Percentiles rank a stretch among this genome's conserved stretches.
Conservation (phyloP, 2,329 filamentous ascomycete genomes). For the Aspergillus sp. region DNA sequence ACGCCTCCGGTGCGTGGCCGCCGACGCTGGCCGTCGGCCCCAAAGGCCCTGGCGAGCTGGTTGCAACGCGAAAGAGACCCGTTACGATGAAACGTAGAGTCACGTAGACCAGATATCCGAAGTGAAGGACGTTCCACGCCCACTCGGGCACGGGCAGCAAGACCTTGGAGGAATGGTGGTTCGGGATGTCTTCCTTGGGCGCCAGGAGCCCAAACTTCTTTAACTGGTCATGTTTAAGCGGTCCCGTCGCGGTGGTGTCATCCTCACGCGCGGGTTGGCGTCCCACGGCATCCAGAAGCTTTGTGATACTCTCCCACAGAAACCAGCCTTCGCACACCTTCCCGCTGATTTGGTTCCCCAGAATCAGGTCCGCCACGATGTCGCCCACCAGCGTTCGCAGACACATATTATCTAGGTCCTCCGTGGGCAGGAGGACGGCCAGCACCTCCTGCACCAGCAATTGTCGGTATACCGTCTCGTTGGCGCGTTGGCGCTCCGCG, state of each 20-base stretch:
- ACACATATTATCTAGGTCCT: slow-evolving; percentile 86
- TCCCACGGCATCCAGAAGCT: slow-evolving; percentile 57
- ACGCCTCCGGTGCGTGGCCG: slow-evolving; percentile 28
- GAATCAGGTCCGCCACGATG: slow-evolving; percentile 84
- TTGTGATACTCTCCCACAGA: slow-evolving; percentile 79
- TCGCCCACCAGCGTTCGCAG: slow-evolving; percentile 80
- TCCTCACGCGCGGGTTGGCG: slow-evolving; percentile 18
- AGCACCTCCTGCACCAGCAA: slow-evolving; percentile 81
- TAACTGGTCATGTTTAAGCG: slow-evolving; percentile 44
- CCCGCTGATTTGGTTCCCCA: slow-evolving; percentile 77
- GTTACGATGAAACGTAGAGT: slow-evolving; percentile 65
- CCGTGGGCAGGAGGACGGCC: slow-evolving; percentile 81
- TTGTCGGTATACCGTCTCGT: slow-evolving; percentile 82
- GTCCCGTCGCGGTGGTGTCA: slow-evolving; percentile 30
- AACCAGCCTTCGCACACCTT: slow-evolving; percentile 86
- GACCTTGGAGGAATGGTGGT: slow-evolving; percentile 25
- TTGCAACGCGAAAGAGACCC: slow-evolving; percentile 66
- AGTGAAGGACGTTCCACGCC: slow-evolving; percentile 55
- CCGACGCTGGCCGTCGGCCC: slow-evolving; percentile 24
- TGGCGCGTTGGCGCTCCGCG: slow-evolving; percentile 64
- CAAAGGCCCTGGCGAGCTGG: slow-evolving; percentile 48
- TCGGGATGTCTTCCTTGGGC: slow-evolving; percentile 28
- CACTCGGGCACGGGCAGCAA: slow-evolving; percentile 39
- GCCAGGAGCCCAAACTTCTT: slow-evolving; percentile 59
- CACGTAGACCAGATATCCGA: slow-evolving; percentile 54